Percentiles rank a stretch among this genome's conserved stretches.
Conservation (phyloP, 1,284 basidiomycete genomes). For the Xerocomus subilludens region DNA sequence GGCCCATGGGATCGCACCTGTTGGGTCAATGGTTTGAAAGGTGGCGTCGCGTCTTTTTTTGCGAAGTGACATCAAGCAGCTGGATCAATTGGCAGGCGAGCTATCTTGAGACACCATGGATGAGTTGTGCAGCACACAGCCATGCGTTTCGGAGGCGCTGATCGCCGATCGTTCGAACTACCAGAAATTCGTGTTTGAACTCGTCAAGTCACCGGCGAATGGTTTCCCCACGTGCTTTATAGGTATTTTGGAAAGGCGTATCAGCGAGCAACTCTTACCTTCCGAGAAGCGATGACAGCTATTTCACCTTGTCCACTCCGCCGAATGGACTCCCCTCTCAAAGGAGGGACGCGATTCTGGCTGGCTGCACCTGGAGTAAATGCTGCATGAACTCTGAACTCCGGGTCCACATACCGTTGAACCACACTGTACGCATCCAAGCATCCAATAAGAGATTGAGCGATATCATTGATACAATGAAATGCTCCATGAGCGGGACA, state of each 20-base stretch:
- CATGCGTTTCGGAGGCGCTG: constrained; percentile 61
- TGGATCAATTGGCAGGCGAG: too few species aligned
- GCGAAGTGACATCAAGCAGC: too few species aligned
- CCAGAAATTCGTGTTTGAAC: constrained; percentile 66
- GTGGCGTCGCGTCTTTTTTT: too few species aligned
- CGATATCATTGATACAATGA: too few species aligned
- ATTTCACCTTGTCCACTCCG: constrained; percentile 85
- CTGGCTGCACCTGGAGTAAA: constrained; percentile 87
- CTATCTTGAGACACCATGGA: constrained; percentile 64
- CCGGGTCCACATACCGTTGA: too few species aligned
- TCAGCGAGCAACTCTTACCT: constrained; percentile 59
- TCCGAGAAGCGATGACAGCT: constrained; percentile 85
- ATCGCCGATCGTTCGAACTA: constrained; percentile 64
- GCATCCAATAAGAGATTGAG: too few species aligned
- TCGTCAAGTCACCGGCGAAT: constrained; percentile 74
- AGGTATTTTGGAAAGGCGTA: constrained; percentile 75
- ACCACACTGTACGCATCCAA: too few species aligned
- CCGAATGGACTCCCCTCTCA: constrained; percentile 94
- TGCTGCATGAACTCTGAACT: too few species aligned
- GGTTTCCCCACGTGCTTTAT: constrained; percentile 87
- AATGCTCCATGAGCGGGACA: too few species aligned
- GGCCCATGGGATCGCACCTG: too few species aligned
- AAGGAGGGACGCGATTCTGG: constrained; percentile 88
- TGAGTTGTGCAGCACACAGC: constrained; percentile 29
- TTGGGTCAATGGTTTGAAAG: too few species aligned